Base-by-base conservation (phyloP, 202 grass and related monocot species). In the Elaeis oleifera region DNA sequence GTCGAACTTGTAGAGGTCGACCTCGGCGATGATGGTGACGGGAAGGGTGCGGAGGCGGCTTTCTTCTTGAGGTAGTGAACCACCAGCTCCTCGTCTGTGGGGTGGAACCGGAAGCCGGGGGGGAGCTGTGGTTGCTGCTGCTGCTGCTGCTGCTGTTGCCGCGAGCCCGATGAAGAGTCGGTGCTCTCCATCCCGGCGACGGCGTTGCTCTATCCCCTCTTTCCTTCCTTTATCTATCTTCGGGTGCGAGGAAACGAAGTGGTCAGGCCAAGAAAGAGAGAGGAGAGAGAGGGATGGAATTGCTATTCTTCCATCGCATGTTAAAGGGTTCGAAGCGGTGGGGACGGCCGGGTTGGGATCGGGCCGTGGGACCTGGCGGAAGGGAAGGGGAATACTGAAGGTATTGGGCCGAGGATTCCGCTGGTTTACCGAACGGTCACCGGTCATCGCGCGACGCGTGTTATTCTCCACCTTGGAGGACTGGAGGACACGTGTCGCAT, bases 61-160 rank as follows among this genome's bases (percentile, higher is more conserved):
- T 86, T 92, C 79, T 85, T 89, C 74, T 97, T 97, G 74, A 97
- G 83, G 78, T 97, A 91, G 82, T 97, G 84, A 53, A 97, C 82
- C 50, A 96, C 76, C 58, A 97, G 74, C 49, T 97, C 74, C 32
- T 84, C 75, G 49, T 84, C 75, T 2, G 81, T 84, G 6, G 81
- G 81, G 60, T 84, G 81, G 75, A 79, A 79, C 2, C 81, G 75
- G 58, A 70, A 86, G 67, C 72, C 88, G 2, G 84, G 76, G 0
- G 79, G 77, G 36, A 68, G 67, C 32, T 76, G 75, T 24, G 18
- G 74, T 31, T 20, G 20, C 20, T 20, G 20, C 20, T 65, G 74
- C 48, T 20, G 20, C 20, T 65, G 74, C 48, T 65, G 60, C 24
- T 74, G 81, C 24, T 74, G 81, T 0, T 76, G 92, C 29, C 73